Conservation (phyloP, 352 stramenopile genomes). For the Pythium plurisporium region DNA sequence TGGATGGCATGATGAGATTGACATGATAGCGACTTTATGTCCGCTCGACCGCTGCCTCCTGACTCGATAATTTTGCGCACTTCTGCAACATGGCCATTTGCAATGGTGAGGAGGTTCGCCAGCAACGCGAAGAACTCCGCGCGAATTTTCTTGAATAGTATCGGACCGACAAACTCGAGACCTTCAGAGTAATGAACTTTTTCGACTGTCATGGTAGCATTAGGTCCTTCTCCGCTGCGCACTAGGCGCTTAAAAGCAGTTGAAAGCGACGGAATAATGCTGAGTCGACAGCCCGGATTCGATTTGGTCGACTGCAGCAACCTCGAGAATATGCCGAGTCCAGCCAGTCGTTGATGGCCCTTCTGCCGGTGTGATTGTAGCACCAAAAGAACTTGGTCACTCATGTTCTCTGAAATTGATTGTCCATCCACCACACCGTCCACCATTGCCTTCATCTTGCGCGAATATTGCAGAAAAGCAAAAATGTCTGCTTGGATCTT, state of each 20-base stretch:
- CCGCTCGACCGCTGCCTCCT: not conserved
- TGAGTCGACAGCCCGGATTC: constrained; percentile 57
- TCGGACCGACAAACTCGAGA: constrained; percentile 62
- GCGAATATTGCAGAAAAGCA: constrained; percentile 56
- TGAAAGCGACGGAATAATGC: constrained; percentile 72
- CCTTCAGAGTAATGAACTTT: constrained; percentile 79
- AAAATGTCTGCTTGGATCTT: constrained; percentile 80
- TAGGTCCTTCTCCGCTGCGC: not conserved
- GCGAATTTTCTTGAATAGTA: constrained; percentile 38
- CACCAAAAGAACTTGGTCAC: constrained; percentile 45
- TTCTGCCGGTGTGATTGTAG: constrained; percentile 49
- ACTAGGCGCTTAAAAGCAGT: constrained; percentile 62
- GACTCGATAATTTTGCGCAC: constrained; percentile 8
- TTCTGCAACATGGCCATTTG: constrained; percentile 14
- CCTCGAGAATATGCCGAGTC: constrained; percentile 60
- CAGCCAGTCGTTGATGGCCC: constrained; percentile 45
- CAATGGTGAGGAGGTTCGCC: constrained; percentile 41
- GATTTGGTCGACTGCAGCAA: constrained; percentile 46
- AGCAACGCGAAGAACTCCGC: constrained; percentile 70
- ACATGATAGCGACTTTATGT: constrained; percentile 19
- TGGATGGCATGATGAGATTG: constrained; percentile 55
- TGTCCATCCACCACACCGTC: not conserved
- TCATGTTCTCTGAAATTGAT: constrained; percentile 12
- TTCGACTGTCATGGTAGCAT: constrained; percentile 17
- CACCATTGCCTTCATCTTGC: constrained; percentile 4